Conservation (phyloP, 108 stramenopile genomes). For the Epipyxis sp. region DNA sequence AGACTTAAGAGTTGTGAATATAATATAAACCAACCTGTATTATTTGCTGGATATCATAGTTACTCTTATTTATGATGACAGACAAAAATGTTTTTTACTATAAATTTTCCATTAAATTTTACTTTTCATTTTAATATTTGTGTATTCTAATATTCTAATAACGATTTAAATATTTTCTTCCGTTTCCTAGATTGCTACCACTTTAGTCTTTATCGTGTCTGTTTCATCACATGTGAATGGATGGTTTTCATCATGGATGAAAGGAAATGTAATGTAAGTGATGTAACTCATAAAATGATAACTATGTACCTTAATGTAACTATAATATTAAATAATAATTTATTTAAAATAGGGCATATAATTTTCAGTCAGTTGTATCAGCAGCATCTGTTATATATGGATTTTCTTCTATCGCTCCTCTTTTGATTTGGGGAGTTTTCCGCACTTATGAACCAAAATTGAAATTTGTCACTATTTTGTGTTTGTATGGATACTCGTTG, state of each 20-base stretch:
- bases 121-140: neutral
- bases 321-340: neutral
- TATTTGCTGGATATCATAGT: too few relatives aligned
- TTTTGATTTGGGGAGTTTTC: slow-evolving; percentile 15
- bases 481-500: slow-evolving; percentile 30
- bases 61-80: too few relatives aligned
- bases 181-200: slow-evolving; percentile 25
- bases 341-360: slow-evolving; percentile 13
- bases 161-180: too few relatives aligned
- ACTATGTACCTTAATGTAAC: neutral
- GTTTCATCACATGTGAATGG: slow-evolving; percentile 20
- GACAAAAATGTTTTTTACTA: neutral
- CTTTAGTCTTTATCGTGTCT: slow-evolving; percentile 2
- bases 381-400: neutral
- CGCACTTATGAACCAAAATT: neutral
- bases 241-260: slow-evolving; percentile 27
- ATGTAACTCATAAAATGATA: neutral
- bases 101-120: neutral
- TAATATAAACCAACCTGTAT: too few relatives aligned
- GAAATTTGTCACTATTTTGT: neutral
- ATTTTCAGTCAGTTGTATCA: slow-evolving; percentile 17
- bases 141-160: neutral
- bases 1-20: too few relatives aligned
- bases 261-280: neutral
- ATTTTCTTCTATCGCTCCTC: neutral